These are phyloP conservation scores for Notholithocarpus densiflorus DNA, from an alignment of 306 rosid species.

Conservation along the genomic window DNA sequence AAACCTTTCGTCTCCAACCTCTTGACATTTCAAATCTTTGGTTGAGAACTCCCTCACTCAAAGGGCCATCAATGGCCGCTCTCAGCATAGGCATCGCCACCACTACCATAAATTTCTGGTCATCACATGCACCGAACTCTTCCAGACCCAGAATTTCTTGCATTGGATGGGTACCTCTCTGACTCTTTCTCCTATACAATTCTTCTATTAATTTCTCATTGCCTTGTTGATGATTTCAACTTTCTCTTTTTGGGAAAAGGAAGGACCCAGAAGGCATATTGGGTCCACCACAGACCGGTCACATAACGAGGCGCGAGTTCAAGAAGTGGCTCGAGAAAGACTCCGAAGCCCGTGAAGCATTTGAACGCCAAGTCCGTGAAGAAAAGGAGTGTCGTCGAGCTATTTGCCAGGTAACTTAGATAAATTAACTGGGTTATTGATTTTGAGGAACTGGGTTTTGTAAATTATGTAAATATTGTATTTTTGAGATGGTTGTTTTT, in stretches of 20 bases:
- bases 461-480: background rate
- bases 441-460: background rate
- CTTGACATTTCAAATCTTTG: too few species aligned
- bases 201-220: background rate
- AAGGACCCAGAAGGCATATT: conserved; percentile 91
- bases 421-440: background rate
- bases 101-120: conserved; percentile 18
- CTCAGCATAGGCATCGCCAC: conserved; percentile 60
- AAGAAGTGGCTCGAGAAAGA: conserved; percentile 65
- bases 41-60: background rate
- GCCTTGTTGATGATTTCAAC: background rate
- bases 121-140: background rate
- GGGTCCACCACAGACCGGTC: conserved; percentile 67
- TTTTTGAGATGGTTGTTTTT: background rate
- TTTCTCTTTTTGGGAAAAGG: conserved; percentile 9
- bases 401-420: conserved; percentile 50
- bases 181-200: background rate
- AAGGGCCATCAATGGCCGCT: conserved; percentile 49
- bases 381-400: conserved; percentile 75
- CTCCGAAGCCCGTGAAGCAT: conserved; percentile 75
- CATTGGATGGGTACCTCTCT: conserved; percentile 59
- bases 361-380: conserved; percentile 60
- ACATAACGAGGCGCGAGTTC: conserved; percentile 67
- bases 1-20: too few species aligned
- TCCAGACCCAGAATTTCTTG: conserved; percentile 43